Conservation (phyloP, 306 rosid genomes). For the Pachyrhizus erosus region DNA sequence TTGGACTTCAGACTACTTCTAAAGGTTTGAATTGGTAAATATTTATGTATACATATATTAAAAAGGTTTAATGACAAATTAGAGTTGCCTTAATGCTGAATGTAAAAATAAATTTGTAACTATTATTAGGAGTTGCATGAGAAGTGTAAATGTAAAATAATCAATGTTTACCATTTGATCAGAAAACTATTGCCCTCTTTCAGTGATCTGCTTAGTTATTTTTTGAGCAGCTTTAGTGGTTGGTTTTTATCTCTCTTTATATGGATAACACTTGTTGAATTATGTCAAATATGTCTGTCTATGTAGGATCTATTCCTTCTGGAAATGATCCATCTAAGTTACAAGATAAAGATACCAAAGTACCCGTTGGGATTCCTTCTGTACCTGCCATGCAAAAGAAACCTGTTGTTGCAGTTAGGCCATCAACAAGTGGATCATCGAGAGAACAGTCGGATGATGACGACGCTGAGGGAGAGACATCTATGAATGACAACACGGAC, state of each 20-base stretch:
- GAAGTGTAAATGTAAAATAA: constrained; percentile 27
- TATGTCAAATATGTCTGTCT: constrained; percentile 35
- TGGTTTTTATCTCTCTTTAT: constrained; percentile 12
- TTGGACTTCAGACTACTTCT: constrained; percentile 58
- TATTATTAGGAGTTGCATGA: neutral
- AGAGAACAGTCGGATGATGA: constrained; percentile 87
- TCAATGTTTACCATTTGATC: constrained; percentile 10
- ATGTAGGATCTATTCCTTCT: constrained; percentile 58
- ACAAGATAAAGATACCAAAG: constrained; percentile 67
- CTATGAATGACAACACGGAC: constrained; percentile 63
- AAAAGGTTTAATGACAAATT: constrained; percentile 4
- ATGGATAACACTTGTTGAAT: constrained; percentile 33
- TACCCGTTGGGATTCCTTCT: constrained; percentile 53
- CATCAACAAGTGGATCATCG: constrained; percentile 88
- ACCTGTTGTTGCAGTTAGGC: constrained; percentile 51
- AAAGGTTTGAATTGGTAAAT: constrained; percentile 67
- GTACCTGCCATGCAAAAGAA: constrained; percentile 57
- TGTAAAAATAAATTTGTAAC: constrained; percentile 8
- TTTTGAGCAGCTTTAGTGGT: constrained; percentile 1
- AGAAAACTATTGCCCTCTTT: constrained; percentile 1
- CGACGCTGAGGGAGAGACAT: constrained; percentile 83
- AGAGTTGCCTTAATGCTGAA: neutral
- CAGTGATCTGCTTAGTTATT: neutral
- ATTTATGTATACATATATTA: constrained; percentile 27
- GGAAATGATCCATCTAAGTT: constrained; percentile 66